Evolutionary conservation across 257 asterid genomes (phyloP), one percentile per base, ranked within the genome.

Genomic region (Echium plantagineum): DNA sequence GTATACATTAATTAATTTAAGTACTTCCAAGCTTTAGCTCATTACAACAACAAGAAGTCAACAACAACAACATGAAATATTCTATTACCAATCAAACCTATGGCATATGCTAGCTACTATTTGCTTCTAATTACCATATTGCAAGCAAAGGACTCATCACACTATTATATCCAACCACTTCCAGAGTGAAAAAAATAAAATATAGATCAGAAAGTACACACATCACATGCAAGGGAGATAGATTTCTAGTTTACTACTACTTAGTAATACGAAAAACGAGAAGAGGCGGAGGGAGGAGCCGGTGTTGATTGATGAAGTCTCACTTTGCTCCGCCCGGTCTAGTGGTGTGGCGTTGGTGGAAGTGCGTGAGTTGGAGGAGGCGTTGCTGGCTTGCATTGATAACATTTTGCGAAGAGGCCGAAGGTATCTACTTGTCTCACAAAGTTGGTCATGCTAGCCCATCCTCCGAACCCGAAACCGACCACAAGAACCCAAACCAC

Each of bases 401-500:
- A 90, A 54, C 98, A 90, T 73, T 87, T 90, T 6, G 96, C 96
- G 15, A 90, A 90, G 48, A 90, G 95, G n/a, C 98, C 98, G 30
- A 90, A 90, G 0, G 94, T 90, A 76, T 85, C 86, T 0, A 90
- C 79, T 74, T 90, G 98, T 59, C 2, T 74, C 0, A 87, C 83
- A 9, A 90, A 90, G 63, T 90, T 90, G 60, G 86, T 83, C 75
- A 87, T 55, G 69, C 98, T 90, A 9, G 98, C 98, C 98, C 98
- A 90, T 7, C 97, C 97, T 19, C 97, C 97, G 19, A 90, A 90
- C 59, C 97, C 97, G 28, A 90, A 90, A 49, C 98, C 98, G 32
- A 90, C 78, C 0, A 90, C 77, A 0, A 87, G 17, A 6, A 87
- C 72, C 98, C 98, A 90, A 2, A 59, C 59, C 55, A 90, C 98